Conservation (phyloP, 163 green algal species). For the Volvox carteri region DNA sequence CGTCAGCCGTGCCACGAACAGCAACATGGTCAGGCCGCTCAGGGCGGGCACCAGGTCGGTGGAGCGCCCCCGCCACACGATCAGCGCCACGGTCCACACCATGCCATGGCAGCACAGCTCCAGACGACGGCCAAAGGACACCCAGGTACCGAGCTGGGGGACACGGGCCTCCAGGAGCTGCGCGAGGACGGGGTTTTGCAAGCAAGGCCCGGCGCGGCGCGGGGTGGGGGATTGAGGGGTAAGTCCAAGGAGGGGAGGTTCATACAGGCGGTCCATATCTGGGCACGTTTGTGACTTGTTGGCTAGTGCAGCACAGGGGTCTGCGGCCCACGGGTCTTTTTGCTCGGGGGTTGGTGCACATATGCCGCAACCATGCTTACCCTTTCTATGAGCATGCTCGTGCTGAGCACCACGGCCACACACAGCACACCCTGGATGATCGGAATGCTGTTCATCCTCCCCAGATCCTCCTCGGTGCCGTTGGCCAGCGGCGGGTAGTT, state of each 20-base stretch:
- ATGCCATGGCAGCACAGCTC: constrained; percentile 37
- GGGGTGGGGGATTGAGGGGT: too few species aligned
- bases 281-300: too few species aligned
- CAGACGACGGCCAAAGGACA: constrained; percentile 24
- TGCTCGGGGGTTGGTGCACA: too few species aligned
- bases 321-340: too few species aligned
- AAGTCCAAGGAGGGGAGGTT: too few species aligned
- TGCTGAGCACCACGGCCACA: not conserved
- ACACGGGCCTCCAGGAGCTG: constrained; percentile 22
- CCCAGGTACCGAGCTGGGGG: not conserved
- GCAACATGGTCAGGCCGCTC: constrained; percentile 41
- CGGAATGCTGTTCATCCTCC: not conserved
- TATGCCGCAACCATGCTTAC: too few species aligned
- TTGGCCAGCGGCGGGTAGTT: not conserved
- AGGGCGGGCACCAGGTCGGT: constrained; percentile 15
- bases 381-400: constrained; percentile 34
- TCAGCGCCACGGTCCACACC: constrained; percentile 31
- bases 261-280: too few species aligned
- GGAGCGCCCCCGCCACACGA: not conserved
- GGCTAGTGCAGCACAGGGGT: too few species aligned
- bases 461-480: not conserved
- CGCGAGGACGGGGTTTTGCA: too few species aligned
- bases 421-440: constrained; percentile 1
- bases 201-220: too few species aligned
- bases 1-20: constrained; percentile 52